Conservation (phyloP, 768 basidiomycete genomes). For the Calocera cornea region DNA sequence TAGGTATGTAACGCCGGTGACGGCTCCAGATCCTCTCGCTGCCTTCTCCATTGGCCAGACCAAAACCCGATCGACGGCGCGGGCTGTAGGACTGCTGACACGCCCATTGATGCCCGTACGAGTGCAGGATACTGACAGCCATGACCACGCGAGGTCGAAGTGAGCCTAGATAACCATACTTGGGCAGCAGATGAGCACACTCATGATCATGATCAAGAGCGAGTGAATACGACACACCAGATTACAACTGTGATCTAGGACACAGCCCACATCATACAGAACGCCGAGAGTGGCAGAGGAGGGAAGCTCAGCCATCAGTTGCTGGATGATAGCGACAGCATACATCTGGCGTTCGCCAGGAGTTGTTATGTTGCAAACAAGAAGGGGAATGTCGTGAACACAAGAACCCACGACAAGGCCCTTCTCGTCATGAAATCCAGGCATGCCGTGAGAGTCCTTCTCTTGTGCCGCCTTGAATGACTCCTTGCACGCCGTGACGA, state of each 20-base stretch:
- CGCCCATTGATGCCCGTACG: constrained; percentile 9
- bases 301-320: constrained; percentile 6
- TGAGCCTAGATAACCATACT: background rate
- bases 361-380: constrained; percentile 8
- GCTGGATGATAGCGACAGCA: constrained; percentile 6
- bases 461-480: constrained; percentile 11
- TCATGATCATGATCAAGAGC: background rate
- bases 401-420: constrained; percentile 10
- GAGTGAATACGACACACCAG: background rate
- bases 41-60: constrained; percentile 10
- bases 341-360: constrained; percentile 11
- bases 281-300: constrained; percentile 22
- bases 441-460: constrained; percentile 2
- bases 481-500: constrained; percentile 8
- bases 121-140: constrained; percentile 5
- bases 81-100: constrained; percentile 8
- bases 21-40: constrained; percentile 11
- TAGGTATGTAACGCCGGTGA: background rate
- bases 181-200: background rate
- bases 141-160: background rate
- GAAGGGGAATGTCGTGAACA: constrained; percentile 7
- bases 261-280: constrained; percentile 27
- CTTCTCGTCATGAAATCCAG: constrained; percentile 8
- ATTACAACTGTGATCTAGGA: constrained; percentile 22
- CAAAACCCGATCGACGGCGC: background rate